Conservation (phyloP, 768 basidiomycete genomes). For the Tylopilus sp. region DNA sequence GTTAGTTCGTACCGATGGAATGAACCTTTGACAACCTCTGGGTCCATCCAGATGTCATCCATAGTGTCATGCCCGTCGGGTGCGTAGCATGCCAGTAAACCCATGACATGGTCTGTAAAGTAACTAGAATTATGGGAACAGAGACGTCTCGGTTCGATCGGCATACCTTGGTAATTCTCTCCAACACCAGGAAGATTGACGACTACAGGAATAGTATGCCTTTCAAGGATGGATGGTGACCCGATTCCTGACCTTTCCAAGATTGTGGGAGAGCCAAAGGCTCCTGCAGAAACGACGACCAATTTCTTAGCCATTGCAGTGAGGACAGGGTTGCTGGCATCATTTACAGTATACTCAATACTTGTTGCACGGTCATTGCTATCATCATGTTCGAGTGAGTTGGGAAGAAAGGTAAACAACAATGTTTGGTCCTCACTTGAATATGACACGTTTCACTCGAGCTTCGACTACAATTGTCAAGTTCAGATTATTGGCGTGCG, state of each 20-base stretch:
- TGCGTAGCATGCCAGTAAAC: slow-evolving; percentile 33
- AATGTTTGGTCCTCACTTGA: background rate
- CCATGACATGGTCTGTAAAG: slow-evolving; percentile 28
- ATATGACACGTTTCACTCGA: slow-evolving; percentile 1
- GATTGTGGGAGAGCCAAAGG: slow-evolving; percentile 4
- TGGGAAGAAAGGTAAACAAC: background rate
- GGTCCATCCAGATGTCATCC: slow-evolving; percentile 42
- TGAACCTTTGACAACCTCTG: slow-evolving; percentile 25
- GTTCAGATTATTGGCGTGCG: background rate
- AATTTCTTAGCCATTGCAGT: background rate
- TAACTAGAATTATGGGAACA: background rate
- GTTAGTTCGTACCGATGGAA: too few relatives aligned
- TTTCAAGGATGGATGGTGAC: background rate
- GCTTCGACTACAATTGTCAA: background rate
- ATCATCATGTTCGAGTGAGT: background rate
- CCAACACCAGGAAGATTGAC: slow-evolving; percentile 7
- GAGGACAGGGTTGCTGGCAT: background rate
- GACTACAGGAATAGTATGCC: background rate
- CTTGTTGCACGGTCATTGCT: slow-evolving; percentile 1
- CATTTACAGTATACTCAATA: background rate
- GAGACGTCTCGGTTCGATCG: background rate
- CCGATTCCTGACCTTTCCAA: slow-evolving; percentile 11
- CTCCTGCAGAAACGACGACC: slow-evolving; percentile 3
- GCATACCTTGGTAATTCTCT: slow-evolving; percentile 4
- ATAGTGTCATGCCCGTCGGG: slow-evolving; percentile 45